phyloP scores from a whole-genome alignment of 2,329 filamentous ascomycete genomes.

The Cercospora zeae-maydis region DNA sequence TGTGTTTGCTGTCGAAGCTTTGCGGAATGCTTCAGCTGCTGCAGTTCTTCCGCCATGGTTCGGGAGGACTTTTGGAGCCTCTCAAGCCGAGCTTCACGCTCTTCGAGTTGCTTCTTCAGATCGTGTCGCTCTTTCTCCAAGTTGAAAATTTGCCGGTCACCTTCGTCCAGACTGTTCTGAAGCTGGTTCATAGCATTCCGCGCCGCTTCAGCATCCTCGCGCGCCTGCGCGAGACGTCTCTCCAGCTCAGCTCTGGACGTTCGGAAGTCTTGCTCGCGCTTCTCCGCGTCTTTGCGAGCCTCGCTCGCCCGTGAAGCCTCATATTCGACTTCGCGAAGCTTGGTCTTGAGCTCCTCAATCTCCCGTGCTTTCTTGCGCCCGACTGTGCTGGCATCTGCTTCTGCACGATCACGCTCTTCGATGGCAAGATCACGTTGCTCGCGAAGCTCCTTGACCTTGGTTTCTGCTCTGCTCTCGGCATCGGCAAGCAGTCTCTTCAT shows the following conservation, averaged over 20 bases:
- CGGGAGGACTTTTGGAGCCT: slow-evolving; percentile 60
- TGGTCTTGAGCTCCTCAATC: slow-evolving; percentile 77
- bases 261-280: slow-evolving; percentile 70
- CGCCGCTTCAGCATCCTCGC: slow-evolving; percentile 71
- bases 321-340: slow-evolving; percentile 76
- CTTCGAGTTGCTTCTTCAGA: slow-evolving; percentile 18
- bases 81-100: slow-evolving; percentile 23
- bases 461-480: slow-evolving; percentile 77
- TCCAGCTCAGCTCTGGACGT: slow-evolving; percentile 73
- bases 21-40: slow-evolving; percentile 44
- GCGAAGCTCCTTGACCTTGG: slow-evolving; percentile 81
- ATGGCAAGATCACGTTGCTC: slow-evolving; percentile 82
- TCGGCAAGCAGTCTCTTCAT: slow-evolving; percentile 88
- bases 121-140: slow-evolving; percentile 73
- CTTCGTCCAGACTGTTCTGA: slow-evolving; percentile 76
- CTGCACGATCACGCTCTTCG: slow-evolving; percentile 89
- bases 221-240: slow-evolving; percentile 62
- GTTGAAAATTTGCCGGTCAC: slow-evolving; percentile 78
- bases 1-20: slow-evolving; percentile 36
- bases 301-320: slow-evolving; percentile 66
- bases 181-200: slow-evolving; percentile 73
- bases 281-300: slow-evolving; percentile 75
- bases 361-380: slow-evolving; percentile 75
- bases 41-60: slow-evolving; percentile 57
- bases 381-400: slow-evolving; percentile 80